Base-by-base conservation (phyloP, 495 filamentous ascomycete genomes). In the Bathelium albidoporum region DNA sequence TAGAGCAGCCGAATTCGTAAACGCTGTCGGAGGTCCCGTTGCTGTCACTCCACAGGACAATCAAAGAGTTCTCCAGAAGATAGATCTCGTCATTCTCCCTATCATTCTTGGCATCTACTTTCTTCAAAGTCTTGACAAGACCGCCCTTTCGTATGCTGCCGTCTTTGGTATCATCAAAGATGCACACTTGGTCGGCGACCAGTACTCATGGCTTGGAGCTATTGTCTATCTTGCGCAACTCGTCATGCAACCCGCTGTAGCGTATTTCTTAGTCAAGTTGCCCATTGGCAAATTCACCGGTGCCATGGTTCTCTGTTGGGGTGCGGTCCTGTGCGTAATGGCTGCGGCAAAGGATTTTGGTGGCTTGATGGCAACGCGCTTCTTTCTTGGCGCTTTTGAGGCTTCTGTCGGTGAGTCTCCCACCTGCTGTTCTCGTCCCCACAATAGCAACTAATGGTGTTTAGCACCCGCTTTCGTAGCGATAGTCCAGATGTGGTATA, bases 401-500 rank as follows among this genome's bases (percentile, higher is more conserved):
- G 68, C 71, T 5, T 65, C 66, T 26, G 58, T 65, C 34, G 34
- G 34, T 39, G 14, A 5, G 34, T 39, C 14, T 31, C 31, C 1
- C n/a, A 41, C 26, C 24, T 32, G 22, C 1, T 32, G 24, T 18
- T 36, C 53, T 66, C 11, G 43, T 20, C n/a, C 24, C 75, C 22
- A 68, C 26, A 64, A 44, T 26, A 16, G 52, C n/a, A 39, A 14
- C 34, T 39, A 39, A 39, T 5, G 5, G 5, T 39, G 14, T 39
- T 39, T 39, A 80, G 83, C 82, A 2, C 83, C 83, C 1, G 79
- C 79, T 16, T 84, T 84, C 61, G 79, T 85, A 59, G 82, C 83
- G 1, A 76, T 85, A 4, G 82, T 82, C 1, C 81, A 84, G 66
- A 84, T 85, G 82, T 86, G 83, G 83, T 86, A 82, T 68, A 74